Evolutionary conservation across 1,139 yeast species (phyloP).

Genomic region (Hyphopichia buzzinii): DNA sequence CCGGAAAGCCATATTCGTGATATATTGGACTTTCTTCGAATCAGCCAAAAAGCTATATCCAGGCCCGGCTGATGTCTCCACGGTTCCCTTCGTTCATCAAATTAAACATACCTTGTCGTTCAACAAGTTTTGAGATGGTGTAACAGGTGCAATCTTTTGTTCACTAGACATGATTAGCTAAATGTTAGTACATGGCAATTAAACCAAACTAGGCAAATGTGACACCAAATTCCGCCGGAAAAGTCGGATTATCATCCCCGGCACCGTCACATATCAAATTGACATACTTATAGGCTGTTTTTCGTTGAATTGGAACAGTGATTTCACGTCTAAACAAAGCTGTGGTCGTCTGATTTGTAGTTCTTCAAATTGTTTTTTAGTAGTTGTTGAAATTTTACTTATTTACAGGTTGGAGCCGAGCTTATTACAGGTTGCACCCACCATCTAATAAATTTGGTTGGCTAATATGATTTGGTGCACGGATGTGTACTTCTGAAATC

Average conservation of each 20-base stretch:
- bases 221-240: too few relatives aligned
- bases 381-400: neutral
- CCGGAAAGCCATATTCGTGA: too few relatives aligned
- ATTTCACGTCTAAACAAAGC: too few relatives aligned
- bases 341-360: neutral
- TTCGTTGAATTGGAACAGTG: too few relatives aligned
- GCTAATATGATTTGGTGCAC: neutral
- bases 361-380: neutral
- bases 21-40: too few relatives aligned
- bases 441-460: neutral
- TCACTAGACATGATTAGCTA: slow-evolving; percentile 20
- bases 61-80: neutral
- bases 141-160: slow-evolving; percentile 29
- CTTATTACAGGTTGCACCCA: neutral
- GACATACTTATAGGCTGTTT: too few relatives aligned
- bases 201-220: too few relatives aligned
- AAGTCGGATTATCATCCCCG: too few relatives aligned
- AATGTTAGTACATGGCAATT: too few relatives aligned
- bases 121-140: slow-evolving; percentile 67
- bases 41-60: neutral
- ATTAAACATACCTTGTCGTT: slow-evolving; percentile 63
- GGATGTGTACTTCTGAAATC: too few relatives aligned
- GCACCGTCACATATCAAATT: too few relatives aligned
- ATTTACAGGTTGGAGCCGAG: neutral
- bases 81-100: too few relatives aligned